These are phyloP conservation scores for Prunus dulcis DNA, from an alignment of 306 rosid species.

Conservation along the genomic window DNA sequence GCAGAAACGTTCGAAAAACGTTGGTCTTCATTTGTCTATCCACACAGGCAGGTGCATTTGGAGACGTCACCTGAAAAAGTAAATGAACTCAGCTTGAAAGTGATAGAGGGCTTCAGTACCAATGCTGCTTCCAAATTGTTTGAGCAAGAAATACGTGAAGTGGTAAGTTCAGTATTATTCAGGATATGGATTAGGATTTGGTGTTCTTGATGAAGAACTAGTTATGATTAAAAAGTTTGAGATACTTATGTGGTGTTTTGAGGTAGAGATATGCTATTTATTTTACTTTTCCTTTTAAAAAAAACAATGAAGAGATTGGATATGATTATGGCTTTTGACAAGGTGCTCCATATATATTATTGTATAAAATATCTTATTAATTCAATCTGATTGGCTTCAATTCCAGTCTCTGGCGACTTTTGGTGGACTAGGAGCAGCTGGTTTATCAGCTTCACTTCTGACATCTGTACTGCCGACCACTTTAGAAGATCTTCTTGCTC, in stretches of 20 bases:
- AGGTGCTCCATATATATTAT: too few relatives aligned
- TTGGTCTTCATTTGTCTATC: conserved; percentile 52
- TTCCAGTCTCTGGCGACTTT: conserved; percentile 71
- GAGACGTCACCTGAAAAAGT: conserved; percentile 55
- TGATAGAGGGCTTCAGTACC: conserved; percentile 61
- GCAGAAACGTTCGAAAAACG: conserved; percentile 60
- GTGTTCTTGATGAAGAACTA: not conserved
- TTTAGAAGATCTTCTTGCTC: conserved; percentile 95
- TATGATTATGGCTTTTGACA: too few relatives aligned
- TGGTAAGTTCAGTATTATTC: conserved; percentile 46
- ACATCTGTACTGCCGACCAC: conserved; percentile 85
- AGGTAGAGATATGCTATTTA: too few relatives aligned
- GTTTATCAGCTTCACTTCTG: conserved; percentile 88
- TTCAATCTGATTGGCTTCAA: conserved; percentile 5
- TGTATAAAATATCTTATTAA: too few relatives aligned
- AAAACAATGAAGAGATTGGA: too few relatives aligned
- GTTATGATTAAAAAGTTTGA: not conserved
- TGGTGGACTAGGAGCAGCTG: conserved; percentile 94
- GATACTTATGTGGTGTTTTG: too few relatives aligned
- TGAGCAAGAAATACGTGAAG: conserved; percentile 78
- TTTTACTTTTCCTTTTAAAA: too few relatives aligned
- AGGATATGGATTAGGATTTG: not conserved
- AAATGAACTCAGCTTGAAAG: conserved; percentile 54
- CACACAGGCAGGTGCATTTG: conserved; percentile 42
- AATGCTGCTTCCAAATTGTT: conserved; percentile 69